Percentiles rank a stretch among this genome's conserved stretches.
These are phyloP conservation scores for Daldinia sp. DNA, from an alignment of 2,329 filamentous ascomycete species.

Conservation along the genomic window DNA sequence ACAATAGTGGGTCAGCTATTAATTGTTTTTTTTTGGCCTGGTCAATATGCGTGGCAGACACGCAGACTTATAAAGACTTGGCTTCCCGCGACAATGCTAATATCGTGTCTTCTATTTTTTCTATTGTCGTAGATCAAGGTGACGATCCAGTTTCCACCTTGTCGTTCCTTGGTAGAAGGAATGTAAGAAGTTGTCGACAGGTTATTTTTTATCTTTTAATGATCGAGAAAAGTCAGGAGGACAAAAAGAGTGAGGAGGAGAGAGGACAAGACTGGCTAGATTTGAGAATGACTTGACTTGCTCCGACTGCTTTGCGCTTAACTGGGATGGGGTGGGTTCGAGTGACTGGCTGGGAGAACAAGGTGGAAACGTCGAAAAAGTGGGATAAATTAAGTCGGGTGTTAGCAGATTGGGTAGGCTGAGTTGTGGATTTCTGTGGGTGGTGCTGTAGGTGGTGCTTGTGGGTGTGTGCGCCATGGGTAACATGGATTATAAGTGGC, in stretches of 20 bases:
- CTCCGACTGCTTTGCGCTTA: slow-evolving; percentile 28
- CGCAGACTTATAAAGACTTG: neutral
- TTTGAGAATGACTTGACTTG: slow-evolving; percentile 28
- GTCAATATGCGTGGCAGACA: slow-evolving; percentile 20
- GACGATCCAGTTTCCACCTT: slow-evolving; percentile 17
- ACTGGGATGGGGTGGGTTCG: slow-evolving; percentile 20
- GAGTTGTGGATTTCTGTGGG: slow-evolving; percentile 11
- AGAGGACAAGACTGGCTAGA: slow-evolving; percentile 31
- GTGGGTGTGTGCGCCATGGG: slow-evolving; percentile 5
- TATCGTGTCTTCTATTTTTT: neutral
- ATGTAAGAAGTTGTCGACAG: slow-evolving; percentile 24
- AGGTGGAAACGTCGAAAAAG: slow-evolving; percentile 37
- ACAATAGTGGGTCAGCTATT: slow-evolving; percentile 26
- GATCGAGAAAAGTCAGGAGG: slow-evolving; percentile 32
- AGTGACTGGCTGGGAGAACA: slow-evolving; percentile 35
- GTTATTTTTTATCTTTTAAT: slow-evolving; percentile 12
- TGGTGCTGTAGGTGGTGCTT: neutral
- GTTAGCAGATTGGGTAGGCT: slow-evolving; percentile 34
- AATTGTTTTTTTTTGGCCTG: slow-evolving; percentile 33
- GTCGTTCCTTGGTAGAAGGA: slow-evolving; percentile 13
- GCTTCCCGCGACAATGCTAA: neutral
- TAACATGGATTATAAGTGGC: slow-evolving; percentile 7
- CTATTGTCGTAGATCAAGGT: neutral
- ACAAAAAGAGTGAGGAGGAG: slow-evolving; percentile 30
- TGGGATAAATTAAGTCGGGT: slow-evolving; percentile 34